phyloP scores from a whole-genome alignment of 2,329 filamentous ascomycete genomes.

The Didymella keratinophila region DNA sequence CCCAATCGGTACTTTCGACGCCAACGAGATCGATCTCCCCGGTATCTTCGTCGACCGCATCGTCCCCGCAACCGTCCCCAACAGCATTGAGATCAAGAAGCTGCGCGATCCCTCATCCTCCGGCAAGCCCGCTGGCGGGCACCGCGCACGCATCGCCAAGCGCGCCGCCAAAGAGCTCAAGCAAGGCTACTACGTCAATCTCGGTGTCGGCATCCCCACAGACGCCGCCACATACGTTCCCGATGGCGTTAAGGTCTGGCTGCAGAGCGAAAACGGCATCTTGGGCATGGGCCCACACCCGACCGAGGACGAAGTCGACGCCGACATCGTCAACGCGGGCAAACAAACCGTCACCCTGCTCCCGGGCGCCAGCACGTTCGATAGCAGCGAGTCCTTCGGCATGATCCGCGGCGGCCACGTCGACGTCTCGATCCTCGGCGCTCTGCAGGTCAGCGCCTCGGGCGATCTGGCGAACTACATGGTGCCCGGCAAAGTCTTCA shows the following conservation, averaged over 20 bases:
- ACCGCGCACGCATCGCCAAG: slow-evolving; percentile 79
- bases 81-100: slow-evolving; percentile 72
- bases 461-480: slow-evolving; percentile 93
- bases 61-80: slow-evolving; percentile 78
- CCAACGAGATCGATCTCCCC: slow-evolving; percentile 83
- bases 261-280: slow-evolving; percentile 65
- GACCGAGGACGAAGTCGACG: slow-evolving; percentile 74
- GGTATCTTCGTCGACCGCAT: slow-evolving; percentile 93
- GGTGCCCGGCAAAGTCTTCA: slow-evolving; percentile 84
- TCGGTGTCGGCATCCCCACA: slow-evolving; percentile 94
- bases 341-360: slow-evolving; percentile 91
- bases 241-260: slow-evolving; percentile 61
- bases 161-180: slow-evolving; percentile 91
- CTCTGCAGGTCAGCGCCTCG: slow-evolving; percentile 82
- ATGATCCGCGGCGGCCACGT: slow-evolving; percentile 91
- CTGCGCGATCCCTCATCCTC: slow-evolving; percentile 35
- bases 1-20: slow-evolving; percentile 83
- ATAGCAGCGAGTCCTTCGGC: slow-evolving; percentile 87
- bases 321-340: slow-evolving; percentile 90
- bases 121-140: slow-evolving; percentile 25
- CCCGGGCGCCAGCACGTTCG: slow-evolving; percentile 81
- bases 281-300: slow-evolving; percentile 56
- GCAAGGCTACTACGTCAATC: slow-evolving; percentile 92
- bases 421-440: slow-evolving; percentile 86
- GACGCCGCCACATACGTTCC: slow-evolving; percentile 81